Percentiles rank a stretch among this genome's conserved stretches.
phyloP scores from a whole-genome alignment of 208 protist species.

The Endotrypanum monterogeii region DNA sequence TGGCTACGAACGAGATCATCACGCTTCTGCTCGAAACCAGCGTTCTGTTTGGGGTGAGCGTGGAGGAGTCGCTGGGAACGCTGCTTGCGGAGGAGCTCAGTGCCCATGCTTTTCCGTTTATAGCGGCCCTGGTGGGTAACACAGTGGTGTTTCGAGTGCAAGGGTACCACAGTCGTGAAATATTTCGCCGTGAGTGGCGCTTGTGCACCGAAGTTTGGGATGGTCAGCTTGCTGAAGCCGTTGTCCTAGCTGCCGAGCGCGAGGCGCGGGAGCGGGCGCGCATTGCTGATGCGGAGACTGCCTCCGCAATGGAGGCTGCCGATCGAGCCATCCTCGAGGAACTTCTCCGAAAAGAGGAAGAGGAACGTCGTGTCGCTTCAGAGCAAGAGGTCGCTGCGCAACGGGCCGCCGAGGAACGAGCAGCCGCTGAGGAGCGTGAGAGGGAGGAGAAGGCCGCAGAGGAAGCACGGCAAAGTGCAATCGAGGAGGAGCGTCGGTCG shows the following conservation, averaged over 20 bases:
- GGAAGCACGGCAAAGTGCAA: constrained; percentile 21
- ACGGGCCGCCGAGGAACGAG: constrained; percentile 28
- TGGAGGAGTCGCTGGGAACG: constrained; percentile 49
- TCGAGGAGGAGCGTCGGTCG: constrained; percentile 16
- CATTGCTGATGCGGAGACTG: constrained; percentile 43
- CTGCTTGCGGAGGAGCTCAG: constrained; percentile 50
- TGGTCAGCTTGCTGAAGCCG: constrained; percentile 58
- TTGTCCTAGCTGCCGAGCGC: constrained; percentile 59
- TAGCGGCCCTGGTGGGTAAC: constrained; percentile 62
- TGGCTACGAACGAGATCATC: constrained; percentile 46
- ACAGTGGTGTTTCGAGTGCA: constrained; percentile 57
- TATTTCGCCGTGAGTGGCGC: constrained; percentile 54
- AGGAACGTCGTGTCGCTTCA: constrained; percentile 17
- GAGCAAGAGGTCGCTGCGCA: constrained; percentile 30
- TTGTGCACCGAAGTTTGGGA: constrained; percentile 67
- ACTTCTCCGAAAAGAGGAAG: constrained; percentile 30
- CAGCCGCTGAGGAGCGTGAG: constrained; percentile 15
- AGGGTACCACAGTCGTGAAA: constrained; percentile 46
- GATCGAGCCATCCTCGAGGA: constrained; percentile 59
- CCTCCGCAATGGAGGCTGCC: constrained; percentile 49
- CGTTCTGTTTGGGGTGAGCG: constrained; percentile 64
- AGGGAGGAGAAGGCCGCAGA: constrained; percentile 28
- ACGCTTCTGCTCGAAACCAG: constrained; percentile 46
- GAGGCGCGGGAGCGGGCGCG: constrained; percentile 57
- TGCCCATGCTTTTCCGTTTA: constrained; percentile 61